Evolutionary conservation across 371 early-diverging fungal genomes (phyloP).

Genomic region (Zychaea mexicana): DNA sequence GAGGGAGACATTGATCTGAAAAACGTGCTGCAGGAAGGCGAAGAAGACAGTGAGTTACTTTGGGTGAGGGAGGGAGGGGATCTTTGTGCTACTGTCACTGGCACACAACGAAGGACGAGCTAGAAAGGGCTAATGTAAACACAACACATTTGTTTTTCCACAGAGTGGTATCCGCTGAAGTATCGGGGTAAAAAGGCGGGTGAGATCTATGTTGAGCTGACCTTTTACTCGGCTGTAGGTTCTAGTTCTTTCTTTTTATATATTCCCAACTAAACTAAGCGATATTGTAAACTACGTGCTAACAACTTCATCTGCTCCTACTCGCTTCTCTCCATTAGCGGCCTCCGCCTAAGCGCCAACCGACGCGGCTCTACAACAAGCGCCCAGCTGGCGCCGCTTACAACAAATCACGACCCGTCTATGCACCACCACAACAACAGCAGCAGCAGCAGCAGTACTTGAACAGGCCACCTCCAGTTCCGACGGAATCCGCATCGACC

Average conservation of each 20-base stretch:
- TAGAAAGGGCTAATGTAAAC: too few species aligned
- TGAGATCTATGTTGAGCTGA: slow-evolving; percentile 58
- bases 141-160: too few species aligned
- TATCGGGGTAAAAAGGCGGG: slow-evolving; percentile 57
- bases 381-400: slow-evolving; percentile 5
- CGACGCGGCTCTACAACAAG: slow-evolving; percentile 25
- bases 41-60: slow-evolving; percentile 64
- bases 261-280: too few species aligned
- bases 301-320: too few species aligned
- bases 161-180: slow-evolving; percentile 55
- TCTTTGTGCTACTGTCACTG: background rate
- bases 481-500: slow-evolving; percentile 24
- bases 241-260: background rate
- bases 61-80: too few species aligned
- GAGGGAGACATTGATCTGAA: slow-evolving; percentile 65
- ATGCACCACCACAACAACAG: slow-evolving; percentile 18
- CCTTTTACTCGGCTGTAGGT: slow-evolving; percentile 58
- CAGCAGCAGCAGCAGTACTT: slow-evolving; percentile 16
- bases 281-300: too few species aligned
- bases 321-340: too few species aligned
- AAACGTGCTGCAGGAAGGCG: slow-evolving; percentile 63
- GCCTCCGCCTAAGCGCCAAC: slow-evolving; percentile 40
- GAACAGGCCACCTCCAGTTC: slow-evolving; percentile 14
- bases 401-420: slow-evolving; percentile 12
- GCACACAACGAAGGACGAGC: too few species aligned